Conservation (phyloP, 306 rosid species). For the Citrullus colocynthis region DNA sequence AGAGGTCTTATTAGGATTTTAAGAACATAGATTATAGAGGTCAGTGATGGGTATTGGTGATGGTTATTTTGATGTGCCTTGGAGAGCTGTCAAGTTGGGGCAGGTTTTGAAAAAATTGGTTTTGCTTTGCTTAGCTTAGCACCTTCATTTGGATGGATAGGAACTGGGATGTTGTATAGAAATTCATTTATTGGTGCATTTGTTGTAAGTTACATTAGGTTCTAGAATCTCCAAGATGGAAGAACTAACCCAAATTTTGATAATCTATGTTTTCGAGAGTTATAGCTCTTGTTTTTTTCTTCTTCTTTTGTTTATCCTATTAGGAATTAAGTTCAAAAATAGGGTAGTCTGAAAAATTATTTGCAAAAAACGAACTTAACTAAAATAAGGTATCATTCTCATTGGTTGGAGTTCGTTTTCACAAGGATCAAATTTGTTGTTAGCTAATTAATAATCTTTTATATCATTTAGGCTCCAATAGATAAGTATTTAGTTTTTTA, state of each 20-base stretch:
- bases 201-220: conserved; percentile 16
- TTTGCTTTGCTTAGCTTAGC: neutral
- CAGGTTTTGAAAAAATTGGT: neutral
- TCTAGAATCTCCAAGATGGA: neutral
- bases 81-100: neutral
- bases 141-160: neutral
- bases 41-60: neutral
- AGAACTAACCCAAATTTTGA: conserved; percentile 3
- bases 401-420: neutral
- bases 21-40: neutral
- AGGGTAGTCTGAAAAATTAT: no score
- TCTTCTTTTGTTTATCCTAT: neutral
- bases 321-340: no score
- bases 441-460: neutral
- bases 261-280: neutral
- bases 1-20: neutral
- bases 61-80: neutral
- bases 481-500: no score
- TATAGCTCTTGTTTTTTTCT: neutral
- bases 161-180: conserved; percentile 42
- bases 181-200: conserved; percentile 60
- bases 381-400: neutral
- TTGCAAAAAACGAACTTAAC: no score
- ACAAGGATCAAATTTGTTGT: neutral
- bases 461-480: no score